Percentiles rank a stretch among this genome's conserved stretches.
Conservation (phyloP, 306 rosid genomes). For the Cajanus cajan region DNA sequence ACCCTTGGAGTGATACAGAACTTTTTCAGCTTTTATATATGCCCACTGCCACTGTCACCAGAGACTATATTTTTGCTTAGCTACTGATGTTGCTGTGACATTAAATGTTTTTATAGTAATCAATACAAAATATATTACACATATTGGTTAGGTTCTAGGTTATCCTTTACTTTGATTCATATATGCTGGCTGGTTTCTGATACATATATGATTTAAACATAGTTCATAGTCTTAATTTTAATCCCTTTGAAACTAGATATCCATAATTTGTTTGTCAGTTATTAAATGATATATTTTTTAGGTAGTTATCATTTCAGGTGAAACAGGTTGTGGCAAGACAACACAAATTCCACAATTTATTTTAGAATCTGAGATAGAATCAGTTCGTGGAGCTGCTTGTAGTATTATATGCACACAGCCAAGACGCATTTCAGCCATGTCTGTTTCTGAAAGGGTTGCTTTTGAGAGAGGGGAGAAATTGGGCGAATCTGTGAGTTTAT, state of each 20-base stretch:
- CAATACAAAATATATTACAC: background rate
- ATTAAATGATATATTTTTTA: conserved; percentile 32
- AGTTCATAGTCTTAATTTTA: background rate
- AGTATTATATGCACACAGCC: conserved; percentile 94
- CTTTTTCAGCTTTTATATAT: background rate
- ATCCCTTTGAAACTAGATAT: background rate
- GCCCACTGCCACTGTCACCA: background rate
- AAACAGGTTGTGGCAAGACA: conserved; percentile 99
- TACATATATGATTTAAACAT: conserved; percentile 9
- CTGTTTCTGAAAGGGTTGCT: conserved; percentile 97
- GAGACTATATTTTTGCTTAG: background rate
- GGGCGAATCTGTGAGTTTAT: conserved; percentile 91
- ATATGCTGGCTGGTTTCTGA: conserved; percentile 15
- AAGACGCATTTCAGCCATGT: conserved; percentile 93
- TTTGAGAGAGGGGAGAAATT: conserved; percentile 89
- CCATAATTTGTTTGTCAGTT: conserved; percentile 9
- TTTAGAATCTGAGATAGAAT: conserved; percentile 85
- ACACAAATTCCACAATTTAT: conserved; percentile 97
- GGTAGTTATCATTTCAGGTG: conserved; percentile 86
- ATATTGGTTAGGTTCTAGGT: background rate
- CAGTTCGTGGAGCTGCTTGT: conserved; percentile 73
- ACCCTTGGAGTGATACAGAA: background rate
- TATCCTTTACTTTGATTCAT: conserved; percentile 6
- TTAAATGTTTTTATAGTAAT: background rate
- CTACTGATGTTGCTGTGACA: background rate